Base-by-base conservation (phyloP, 202 grass and related monocot genomes). In the Hordeum pubiflorum region DNA sequence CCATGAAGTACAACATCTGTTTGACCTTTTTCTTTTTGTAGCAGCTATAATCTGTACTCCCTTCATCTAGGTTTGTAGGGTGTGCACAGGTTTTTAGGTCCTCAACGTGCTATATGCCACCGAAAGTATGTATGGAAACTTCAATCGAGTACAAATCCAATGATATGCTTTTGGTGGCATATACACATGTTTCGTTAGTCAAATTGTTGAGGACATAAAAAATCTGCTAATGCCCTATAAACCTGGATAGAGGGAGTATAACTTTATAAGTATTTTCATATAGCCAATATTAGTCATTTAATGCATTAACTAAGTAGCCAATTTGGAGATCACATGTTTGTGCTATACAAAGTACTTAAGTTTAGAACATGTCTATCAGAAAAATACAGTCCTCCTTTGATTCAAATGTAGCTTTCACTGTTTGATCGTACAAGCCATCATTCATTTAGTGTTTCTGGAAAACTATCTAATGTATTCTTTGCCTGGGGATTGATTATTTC, bases 361-460 rank as follows among this genome's bases (percentile, higher is more conserved):
- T 85, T 80, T 34, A n/a, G 69, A 78, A 36, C 24, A 57, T 64
- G 5, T 44, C 3, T 83, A 18, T 73, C 27, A 58, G 22, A 77
- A 78, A 61, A 66, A 75, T 64, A 17, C 36, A 4, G 15, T 58
- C 63, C 83, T 87, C 31, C 40, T 27, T 84, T 44, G 63, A 87
- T 78, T 44, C 83, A 87, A 79, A 84, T 83, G 48, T 72, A 70
- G 66, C 23, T 50, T 69, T 68, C 76, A 73, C 17, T 74, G 39
- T 77, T 37, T 79, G 59, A 36, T 34, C 12, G 3, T 68, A 9
- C 59, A 56, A 46, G 58, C n/a, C 4, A 68, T 58, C 34, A 23
- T 56, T 44, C 37, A 69, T 72, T 15, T 39, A 50, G 22, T 62
- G 67, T 86, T 67, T 60, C 24, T 11, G 81, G 21, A 76, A 76